Evolutionary conservation across 805 yeast species (phyloP).

Genomic region (Pichia manshurica): DNA sequence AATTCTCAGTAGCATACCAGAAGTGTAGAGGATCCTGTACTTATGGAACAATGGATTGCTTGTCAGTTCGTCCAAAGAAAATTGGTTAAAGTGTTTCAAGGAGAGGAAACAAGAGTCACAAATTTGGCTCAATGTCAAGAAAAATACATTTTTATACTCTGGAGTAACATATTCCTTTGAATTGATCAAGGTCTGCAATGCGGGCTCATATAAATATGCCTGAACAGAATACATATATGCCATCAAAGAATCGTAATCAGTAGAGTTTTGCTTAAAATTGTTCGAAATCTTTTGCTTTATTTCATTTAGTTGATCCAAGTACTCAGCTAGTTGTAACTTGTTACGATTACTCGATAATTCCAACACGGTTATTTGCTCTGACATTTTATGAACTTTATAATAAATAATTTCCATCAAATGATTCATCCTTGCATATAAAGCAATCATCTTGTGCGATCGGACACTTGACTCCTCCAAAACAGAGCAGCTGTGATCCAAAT

Average conservation of each 20-base stretch:
- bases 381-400: slow-evolving; percentile 40
- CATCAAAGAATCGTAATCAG: slow-evolving; percentile 35
- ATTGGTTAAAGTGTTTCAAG: slow-evolving; percentile 41
- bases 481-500: slow-evolving; percentile 55
- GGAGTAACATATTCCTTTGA: slow-evolving; percentile 30
- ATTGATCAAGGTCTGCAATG: slow-evolving; percentile 14
- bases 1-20: slow-evolving; percentile 55
- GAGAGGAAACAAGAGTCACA: slow-evolving; percentile 49
- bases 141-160: slow-evolving; percentile 17
- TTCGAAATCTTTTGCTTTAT: slow-evolving; percentile 36
- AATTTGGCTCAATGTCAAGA: slow-evolving; percentile 30
- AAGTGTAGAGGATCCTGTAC: slow-evolving; percentile 55
- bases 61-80: slow-evolving; percentile 43
- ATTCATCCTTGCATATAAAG: slow-evolving; percentile 53
- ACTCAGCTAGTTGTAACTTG: slow-evolving; percentile 39
- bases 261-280: slow-evolving; percentile 22
- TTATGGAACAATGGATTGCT: slow-evolving; percentile 52
- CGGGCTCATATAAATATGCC: slow-evolving; percentile 61
- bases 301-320: slow-evolving; percentile 41
- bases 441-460: slow-evolving; percentile 37
- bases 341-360: slow-evolving; percentile 28
- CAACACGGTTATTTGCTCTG: slow-evolving; percentile 30
- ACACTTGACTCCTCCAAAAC: slow-evolving; percentile 37
- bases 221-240: slow-evolving; percentile 58
- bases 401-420: slow-evolving; percentile 58